Percentiles rank a stretch among this genome's conserved stretches.
phyloP scores from a whole-genome alignment of 106 monocot genomes.

The Dioscorea dumetorum region DNA sequence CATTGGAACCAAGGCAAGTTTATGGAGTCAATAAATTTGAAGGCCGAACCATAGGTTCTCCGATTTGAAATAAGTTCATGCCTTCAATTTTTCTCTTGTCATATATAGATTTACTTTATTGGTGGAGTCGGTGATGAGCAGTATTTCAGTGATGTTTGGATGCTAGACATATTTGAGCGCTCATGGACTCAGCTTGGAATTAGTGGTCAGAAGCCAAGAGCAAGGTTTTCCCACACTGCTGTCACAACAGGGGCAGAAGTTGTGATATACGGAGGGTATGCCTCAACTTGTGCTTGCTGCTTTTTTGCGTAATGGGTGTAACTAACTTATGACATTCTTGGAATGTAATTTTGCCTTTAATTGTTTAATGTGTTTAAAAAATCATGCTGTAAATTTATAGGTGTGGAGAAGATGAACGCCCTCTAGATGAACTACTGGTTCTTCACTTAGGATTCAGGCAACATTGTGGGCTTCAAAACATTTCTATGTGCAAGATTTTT shows the following conservation, averaged over 20 bases:
- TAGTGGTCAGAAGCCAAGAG: conserved; percentile 70
- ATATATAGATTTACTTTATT: conserved; percentile 81
- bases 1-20: conserved; percentile 62
- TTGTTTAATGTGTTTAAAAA: too few relatives aligned
- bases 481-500: conserved; percentile 76
- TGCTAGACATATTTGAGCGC: conserved; percentile 50
- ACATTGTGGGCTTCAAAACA: conserved; percentile 67
- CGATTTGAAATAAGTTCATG: too few relatives aligned
- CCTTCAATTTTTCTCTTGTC: too few relatives aligned
- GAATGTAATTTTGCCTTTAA: too few relatives aligned
- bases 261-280: conserved; percentile 79
- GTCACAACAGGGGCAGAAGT: conserved; percentile 54
- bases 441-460: conserved; percentile 81
- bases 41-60: too few relatives aligned
- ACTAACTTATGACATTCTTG: not conserved
- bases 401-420: conserved; percentile 90
- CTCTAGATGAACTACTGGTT: conserved; percentile 75
- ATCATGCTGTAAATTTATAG: conserved; percentile 23
- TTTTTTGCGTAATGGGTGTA: not conserved
- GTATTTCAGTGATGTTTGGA: conserved; percentile 90
- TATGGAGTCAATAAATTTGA: too few relatives aligned
- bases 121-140: conserved; percentile 94
- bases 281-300: too few relatives aligned
- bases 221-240: conserved; percentile 85
- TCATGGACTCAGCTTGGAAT: conserved; percentile 70